phyloP scores from a whole-genome alignment of 306 rosid species.

The Casuarina equisetifolia region DNA sequence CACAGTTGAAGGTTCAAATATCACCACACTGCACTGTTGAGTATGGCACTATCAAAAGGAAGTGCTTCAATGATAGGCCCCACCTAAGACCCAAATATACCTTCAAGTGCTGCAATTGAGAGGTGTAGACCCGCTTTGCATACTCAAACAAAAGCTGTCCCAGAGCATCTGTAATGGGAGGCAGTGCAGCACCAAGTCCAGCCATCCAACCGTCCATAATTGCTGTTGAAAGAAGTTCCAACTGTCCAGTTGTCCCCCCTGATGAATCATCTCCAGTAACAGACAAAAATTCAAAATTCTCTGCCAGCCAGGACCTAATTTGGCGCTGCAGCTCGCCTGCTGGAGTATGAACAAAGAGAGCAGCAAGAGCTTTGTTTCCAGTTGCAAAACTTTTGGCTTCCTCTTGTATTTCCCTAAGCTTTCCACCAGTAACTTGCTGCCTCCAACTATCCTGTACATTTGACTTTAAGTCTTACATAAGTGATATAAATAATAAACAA shows the following conservation, averaged over 20 bases:
- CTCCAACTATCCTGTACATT: slow-evolving; percentile 73
- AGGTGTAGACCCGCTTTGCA: slow-evolving; percentile 83
- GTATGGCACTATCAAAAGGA: neutral
- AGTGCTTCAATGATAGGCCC: neutral
- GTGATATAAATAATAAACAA: slow-evolving; percentile 30
- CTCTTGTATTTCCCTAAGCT: slow-evolving; percentile 91
- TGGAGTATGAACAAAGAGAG: slow-evolving; percentile 96
- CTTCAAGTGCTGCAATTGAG: slow-evolving; percentile 97
- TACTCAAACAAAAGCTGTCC: slow-evolving; percentile 90
- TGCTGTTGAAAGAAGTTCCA: slow-evolving; percentile 99
- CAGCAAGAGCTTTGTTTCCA: slow-evolving; percentile 92
- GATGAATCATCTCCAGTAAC: slow-evolving; percentile 68
- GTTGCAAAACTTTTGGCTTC: slow-evolving; percentile 88
- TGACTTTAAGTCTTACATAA: slow-evolving; percentile 10
- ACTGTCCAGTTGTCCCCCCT: slow-evolving; percentile 88
- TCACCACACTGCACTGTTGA: neutral
- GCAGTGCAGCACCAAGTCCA: slow-evolving; percentile 96
- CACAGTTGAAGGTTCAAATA: neutral
- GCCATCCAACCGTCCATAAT: slow-evolving; percentile 99
- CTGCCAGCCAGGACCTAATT: slow-evolving; percentile 95
- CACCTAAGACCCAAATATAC: slow-evolving; percentile 35
- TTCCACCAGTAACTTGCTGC: slow-evolving; percentile 97
- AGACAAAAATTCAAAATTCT: slow-evolving; percentile 82
- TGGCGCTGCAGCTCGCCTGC: slow-evolving; percentile 99
- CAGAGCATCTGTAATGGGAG: slow-evolving; percentile 92